Evolutionary conservation across 345 rosid genomes (phyloP), one percentile per base, ranked within the genome.

Genomic region (Nasturtium officinale): DNA sequence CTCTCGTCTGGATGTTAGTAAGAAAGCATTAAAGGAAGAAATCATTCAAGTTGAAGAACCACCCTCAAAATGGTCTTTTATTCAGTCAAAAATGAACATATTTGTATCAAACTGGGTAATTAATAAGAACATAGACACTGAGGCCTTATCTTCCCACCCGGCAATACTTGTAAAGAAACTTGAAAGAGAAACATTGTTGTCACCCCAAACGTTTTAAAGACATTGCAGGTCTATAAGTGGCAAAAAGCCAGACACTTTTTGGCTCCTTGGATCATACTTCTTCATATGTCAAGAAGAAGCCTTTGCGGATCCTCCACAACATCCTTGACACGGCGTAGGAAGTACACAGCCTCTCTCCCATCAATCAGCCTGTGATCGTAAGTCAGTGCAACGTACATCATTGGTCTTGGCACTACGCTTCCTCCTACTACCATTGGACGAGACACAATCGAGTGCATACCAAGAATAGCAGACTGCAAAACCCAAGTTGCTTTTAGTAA

Each of bases 261-360:
- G 40, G 20, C 54, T 61, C 52, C 33, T 61, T 32, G 6, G 5
- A 25, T 56, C 61, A 43, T 9, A 37, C 0, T 15, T 42, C 11
- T 26, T 84, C 79, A 90, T 69, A 88, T 67, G 63, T 90, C 96
- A 45, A 90, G 90, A 37, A 90, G 91, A 55, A 90, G 87, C 77
- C 96, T 80, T 32, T 90, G 91, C 4, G 96, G 96, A 64, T 90
- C 96, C 79, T 90, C 96, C 9, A 87, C 88, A 10, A 90, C 90
- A 72, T 90, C 96, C 78, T 90, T 90, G 58, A 90, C 86, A 25
- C 90, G 94, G 7, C 96, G 94, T 77, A 90, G 67, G 87, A 87
- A 90, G 77, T 83, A 86, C 43, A 90, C 94, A 1, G 96, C 96
- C 87, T 90, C 96, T 87, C 96, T 88, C 58, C 96, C 96, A 77